Conservation (phyloP, 2,329 filamentous ascomycete species). For the Alternaria sp. region DNA sequence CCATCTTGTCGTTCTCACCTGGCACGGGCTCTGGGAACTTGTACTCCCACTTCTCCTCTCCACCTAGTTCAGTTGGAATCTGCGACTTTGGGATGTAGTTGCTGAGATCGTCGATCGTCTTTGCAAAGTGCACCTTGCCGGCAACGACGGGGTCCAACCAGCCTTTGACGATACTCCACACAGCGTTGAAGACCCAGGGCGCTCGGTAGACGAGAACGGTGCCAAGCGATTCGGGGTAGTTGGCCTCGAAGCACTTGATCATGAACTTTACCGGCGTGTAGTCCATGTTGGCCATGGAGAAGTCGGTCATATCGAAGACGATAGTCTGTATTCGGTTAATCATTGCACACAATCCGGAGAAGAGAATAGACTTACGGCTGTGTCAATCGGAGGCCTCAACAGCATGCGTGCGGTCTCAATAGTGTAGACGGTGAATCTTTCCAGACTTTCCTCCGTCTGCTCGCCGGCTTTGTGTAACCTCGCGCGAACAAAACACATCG, state of each 20-base stretch:
- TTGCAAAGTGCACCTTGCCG: conserved; percentile 91
- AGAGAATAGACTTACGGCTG: conserved; percentile 70
- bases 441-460: conserved; percentile 80
- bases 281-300: conserved; percentile 97
- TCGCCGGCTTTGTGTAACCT: conserved; percentile 82
- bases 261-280: conserved; percentile 98
- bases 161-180: conserved; percentile 93
- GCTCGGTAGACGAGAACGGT: conserved; percentile 93
- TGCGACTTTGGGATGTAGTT: conserved; percentile 73
- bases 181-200: conserved; percentile 96
- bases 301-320: conserved; percentile 94
- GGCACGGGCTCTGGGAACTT: conserved; percentile 76
- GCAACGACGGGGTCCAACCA: conserved; percentile 98
- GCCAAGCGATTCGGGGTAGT: conserved; percentile 93
- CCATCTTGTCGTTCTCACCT: conserved; percentile 79
- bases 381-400: conserved; percentile 81
- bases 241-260: conserved; percentile 99
- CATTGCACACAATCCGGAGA: background rate
- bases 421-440: conserved; percentile 89
- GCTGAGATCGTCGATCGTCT: conserved; percentile 77
- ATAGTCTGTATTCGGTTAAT: conserved; percentile 68
- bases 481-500: conserved; percentile 85
- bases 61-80: conserved; percentile 84
- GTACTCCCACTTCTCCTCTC: conserved; percentile 85
- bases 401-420: conserved; percentile 94